phyloP scores from a whole-genome alignment of 73 alveolate genomes.

The Stentor coeruleus region DNA sequence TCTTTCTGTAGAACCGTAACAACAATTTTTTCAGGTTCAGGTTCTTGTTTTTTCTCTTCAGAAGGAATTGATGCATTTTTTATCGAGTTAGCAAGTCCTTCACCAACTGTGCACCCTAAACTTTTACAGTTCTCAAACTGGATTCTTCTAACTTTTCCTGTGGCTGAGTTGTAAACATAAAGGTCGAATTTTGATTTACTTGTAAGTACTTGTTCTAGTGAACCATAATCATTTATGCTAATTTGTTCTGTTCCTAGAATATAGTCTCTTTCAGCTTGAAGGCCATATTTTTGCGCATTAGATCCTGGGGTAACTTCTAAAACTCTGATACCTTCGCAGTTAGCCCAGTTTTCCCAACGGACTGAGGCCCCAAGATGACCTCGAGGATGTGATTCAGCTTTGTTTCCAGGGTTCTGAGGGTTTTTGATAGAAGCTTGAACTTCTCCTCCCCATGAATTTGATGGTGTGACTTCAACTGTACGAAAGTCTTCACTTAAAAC shows the following conservation, averaged over 20 bases:
- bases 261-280: not conserved
- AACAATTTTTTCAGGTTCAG: not conserved
- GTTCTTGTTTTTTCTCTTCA: not conserved
- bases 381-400: too few relatives aligned
- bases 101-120: constrained; percentile 15
- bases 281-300: not conserved
- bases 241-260: not conserved
- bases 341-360: constrained; percentile 15
- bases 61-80: not conserved
- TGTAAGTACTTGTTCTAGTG: not conserved
- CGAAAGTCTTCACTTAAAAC: not conserved
- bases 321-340: not conserved
- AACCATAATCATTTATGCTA: not conserved
- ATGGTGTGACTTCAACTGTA: not conserved
- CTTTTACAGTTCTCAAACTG: not conserved
- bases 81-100: not conserved
- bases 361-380: constrained; percentile 10
- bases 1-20: not conserved
- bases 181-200: not conserved
- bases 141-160: constrained; percentile 13
- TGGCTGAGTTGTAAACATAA: constrained; percentile 21
- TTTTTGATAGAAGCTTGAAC: too few relatives aligned
- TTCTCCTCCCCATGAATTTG: constrained; percentile 22
- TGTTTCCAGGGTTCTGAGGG: too few relatives aligned
- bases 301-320: not conserved